phyloP scores from a whole-genome alignment of 108 stramenopile genomes.

The Mayamaea pseudoterrestris region DNA sequence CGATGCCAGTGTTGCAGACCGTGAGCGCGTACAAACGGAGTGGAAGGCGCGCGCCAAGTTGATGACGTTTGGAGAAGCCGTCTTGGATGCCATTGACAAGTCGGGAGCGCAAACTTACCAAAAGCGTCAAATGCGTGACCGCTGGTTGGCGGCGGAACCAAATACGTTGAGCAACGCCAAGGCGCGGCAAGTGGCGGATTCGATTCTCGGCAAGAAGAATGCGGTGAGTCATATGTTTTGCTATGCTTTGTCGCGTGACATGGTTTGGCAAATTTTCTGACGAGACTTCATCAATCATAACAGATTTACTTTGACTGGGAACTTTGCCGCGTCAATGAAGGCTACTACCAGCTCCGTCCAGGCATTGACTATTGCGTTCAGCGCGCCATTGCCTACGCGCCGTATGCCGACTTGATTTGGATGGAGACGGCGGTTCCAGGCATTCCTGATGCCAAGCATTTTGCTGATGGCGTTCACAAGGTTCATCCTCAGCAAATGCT shows the following conservation, averaged over 20 bases:
- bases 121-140: conserved; percentile 43
- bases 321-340: conserved; percentile 85
- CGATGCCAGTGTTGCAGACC: conserved; percentile 25
- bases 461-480: conserved; percentile 54
- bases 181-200: conserved; percentile 69
- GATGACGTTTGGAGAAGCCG: conserved; percentile 84
- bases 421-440: conserved; percentile 85
- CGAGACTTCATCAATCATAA: background rate
- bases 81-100: conserved; percentile 48
- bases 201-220: conserved; percentile 69
- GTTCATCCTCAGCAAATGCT: conserved; percentile 82
- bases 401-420: conserved; percentile 89
- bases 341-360: conserved; percentile 83
- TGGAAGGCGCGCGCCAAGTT: conserved; percentile 54
- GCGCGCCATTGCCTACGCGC: conserved; percentile 84
- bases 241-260: background rate
- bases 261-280: background rate
- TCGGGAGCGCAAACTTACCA: conserved; percentile 16
- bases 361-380: conserved; percentile 90
- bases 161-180: conserved; percentile 67
- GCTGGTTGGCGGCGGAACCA: conserved; percentile 75
- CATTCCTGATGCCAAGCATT: conserved; percentile 70
- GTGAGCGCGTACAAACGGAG: conserved; percentile 27
- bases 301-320: conserved; percentile 91
- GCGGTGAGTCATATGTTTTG: conserved; percentile 13